phyloP scores from a whole-genome alignment of 139 green algal genomes.

The Volvox africanus region DNA sequence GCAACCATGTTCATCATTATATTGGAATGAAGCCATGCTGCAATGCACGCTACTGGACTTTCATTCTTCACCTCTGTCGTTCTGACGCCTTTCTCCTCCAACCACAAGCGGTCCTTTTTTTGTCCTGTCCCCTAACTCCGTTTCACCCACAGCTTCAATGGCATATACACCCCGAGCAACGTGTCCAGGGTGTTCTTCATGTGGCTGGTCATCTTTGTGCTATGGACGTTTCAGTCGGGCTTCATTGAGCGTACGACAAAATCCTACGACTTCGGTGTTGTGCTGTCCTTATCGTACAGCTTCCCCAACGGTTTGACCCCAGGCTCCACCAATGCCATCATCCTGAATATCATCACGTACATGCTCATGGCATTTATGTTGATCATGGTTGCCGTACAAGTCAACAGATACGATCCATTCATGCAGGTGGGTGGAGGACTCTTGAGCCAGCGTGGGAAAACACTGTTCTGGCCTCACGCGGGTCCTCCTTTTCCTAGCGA shows the following conservation, averaged over 20 bases:
- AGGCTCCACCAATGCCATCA: neutral
- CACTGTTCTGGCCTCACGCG: no score
- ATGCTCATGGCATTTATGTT: neutral
- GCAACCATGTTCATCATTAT: no score
- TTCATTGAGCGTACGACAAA: neutral
- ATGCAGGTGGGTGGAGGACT: neutral
- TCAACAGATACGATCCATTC: neutral
- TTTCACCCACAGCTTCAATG: constrained; percentile 13
- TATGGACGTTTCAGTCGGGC: constrained; percentile 30
- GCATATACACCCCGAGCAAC: constrained; percentile 15
- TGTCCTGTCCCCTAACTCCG: no score
- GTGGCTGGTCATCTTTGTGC: neutral
- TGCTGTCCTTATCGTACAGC: constrained; percentile 30
- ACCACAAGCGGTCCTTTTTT: neutral
- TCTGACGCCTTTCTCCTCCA: neutral
- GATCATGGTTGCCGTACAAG: neutral
- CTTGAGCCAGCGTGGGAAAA: no score
- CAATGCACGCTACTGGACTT: no score
- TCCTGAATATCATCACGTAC: neutral
- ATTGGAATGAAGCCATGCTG: no score
- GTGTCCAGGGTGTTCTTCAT: neutral
- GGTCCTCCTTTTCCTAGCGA: no score
- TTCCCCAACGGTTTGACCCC: neutral
- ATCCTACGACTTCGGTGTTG: constrained; percentile 4
- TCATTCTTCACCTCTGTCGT: neutral